A percentile compares a stretch with the other conserved stretches of the same genome.
These are phyloP conservation scores for Biscogniauxia sp. DNA, from an alignment of 2,329 filamentous ascomycete species.

Conservation along the genomic window DNA sequence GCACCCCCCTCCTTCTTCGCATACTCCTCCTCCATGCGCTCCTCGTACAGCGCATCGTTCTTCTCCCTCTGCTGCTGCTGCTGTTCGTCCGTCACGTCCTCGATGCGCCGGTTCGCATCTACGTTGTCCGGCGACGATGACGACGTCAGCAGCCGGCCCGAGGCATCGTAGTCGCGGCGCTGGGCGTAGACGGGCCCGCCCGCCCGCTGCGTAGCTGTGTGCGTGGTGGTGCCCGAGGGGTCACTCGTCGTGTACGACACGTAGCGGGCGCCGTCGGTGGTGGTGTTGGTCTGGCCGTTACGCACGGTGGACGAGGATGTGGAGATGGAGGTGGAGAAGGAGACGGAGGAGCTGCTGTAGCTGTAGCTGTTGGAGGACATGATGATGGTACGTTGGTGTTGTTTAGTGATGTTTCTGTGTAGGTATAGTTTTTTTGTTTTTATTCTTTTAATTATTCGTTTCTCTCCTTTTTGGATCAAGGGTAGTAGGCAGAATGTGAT, in stretches of 20 bases:
- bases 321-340: slow-evolving; percentile 15
- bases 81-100: slow-evolving; percentile 17
- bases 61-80: slow-evolving; percentile 13
- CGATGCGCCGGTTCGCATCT: slow-evolving; percentile 16
- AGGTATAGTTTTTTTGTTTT: too few relatives aligned
- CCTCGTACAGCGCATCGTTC: slow-evolving; percentile 9
- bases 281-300: slow-evolving; percentile 20
- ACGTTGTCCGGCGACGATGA: slow-evolving; percentile 2
- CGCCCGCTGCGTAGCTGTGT: slow-evolving; percentile 12
- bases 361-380: slow-evolving; percentile 16
- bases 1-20: slow-evolving; percentile 22
- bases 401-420: not conserved
- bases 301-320: slow-evolving; percentile 11
- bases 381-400: not conserved
- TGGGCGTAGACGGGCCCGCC: slow-evolving; percentile 16
- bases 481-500: too few relatives aligned
- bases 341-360: slow-evolving; percentile 15
- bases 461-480: too few relatives aligned
- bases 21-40: slow-evolving; percentile 21
- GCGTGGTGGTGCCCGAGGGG: slow-evolving; percentile 17
- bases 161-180: slow-evolving; percentile 19
- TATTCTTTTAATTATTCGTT: too few relatives aligned
- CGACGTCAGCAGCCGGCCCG: slow-evolving; percentile 13
- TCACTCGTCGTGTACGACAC: slow-evolving; percentile 14
- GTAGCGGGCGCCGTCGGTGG: slow-evolving; percentile 17